Evolutionary conservation across 306 rosid genomes (phyloP).

Genomic region (Leucaena leucocephala): DNA sequence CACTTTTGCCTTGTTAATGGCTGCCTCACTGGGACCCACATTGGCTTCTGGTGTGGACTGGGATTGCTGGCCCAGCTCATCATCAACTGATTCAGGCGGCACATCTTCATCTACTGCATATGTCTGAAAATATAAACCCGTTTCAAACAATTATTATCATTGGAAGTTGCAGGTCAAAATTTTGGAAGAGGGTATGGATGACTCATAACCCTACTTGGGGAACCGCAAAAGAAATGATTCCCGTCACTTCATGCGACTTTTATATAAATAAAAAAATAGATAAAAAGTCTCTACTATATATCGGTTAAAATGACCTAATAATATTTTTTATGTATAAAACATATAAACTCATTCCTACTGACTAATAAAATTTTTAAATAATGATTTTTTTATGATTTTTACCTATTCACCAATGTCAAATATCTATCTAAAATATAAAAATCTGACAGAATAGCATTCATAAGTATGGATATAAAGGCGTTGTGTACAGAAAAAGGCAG

Average conservation of each 20-base stretch:
- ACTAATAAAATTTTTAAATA: too few relatives aligned
- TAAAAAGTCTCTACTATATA: too few relatives aligned
- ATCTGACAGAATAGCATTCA: too few relatives aligned
- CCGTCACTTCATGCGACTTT: not conserved
- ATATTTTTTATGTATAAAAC: too few relatives aligned
- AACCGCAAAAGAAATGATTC: not conserved
- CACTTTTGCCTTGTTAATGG: conserved; percentile 18
- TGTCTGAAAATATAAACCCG: conserved; percentile 44
- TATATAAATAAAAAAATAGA: too few relatives aligned
- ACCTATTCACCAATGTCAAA: too few relatives aligned
- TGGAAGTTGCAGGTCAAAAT: not conserved
- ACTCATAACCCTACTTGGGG: not conserved
- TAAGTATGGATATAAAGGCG: not conserved
- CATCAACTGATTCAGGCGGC: conserved; percentile 32
- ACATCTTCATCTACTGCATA: conserved; percentile 70
- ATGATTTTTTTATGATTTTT: too few relatives aligned
- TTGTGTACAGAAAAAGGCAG: not conserved
- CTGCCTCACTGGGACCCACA: conserved; percentile 15
- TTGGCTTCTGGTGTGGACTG: not conserved
- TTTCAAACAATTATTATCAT: not conserved
- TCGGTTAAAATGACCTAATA: too few relatives aligned
- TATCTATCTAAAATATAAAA: too few relatives aligned
- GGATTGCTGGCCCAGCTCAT: not conserved
- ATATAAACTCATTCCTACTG: too few relatives aligned
- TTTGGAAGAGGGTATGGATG: not conserved